phyloP scores from a whole-genome alignment of 2,329 filamentous ascomycete genomes.

The Lachnellula subtilissima region DNA sequence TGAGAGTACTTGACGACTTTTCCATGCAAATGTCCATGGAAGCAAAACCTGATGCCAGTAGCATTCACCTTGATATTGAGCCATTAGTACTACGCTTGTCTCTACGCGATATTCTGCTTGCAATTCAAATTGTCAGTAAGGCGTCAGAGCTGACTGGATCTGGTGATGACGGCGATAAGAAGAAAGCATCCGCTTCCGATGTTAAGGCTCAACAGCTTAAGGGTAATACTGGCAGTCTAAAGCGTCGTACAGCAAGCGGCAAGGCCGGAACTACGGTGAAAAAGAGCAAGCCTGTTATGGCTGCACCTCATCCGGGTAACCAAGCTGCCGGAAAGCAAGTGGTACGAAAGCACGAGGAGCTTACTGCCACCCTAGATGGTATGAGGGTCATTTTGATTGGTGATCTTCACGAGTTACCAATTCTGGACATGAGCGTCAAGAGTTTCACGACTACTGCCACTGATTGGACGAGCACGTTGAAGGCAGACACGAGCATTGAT shows the following conservation, averaged over 20 bases:
- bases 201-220: slow-evolving; percentile 51
- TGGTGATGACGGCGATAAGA: slow-evolving; percentile 46
- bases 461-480: slow-evolving; percentile 87
- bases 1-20: slow-evolving; percentile 95
- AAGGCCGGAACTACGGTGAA: slow-evolving; percentile 50
- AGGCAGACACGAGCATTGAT: slow-evolving; percentile 83
- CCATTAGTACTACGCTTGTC: slow-evolving; percentile 87
- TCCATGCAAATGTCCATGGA: slow-evolving; percentile 88
- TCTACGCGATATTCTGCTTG: slow-evolving; percentile 88
- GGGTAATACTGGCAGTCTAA: slow-evolving; percentile 35
- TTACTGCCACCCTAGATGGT: slow-evolving; percentile 82
- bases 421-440: slow-evolving; percentile 90
- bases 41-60: slow-evolving; percentile 59
- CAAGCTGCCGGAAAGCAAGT: slow-evolving; percentile 38
- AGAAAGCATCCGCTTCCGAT: slow-evolving; percentile 38
- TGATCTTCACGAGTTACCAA: slow-evolving; percentile 89
- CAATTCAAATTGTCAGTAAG: slow-evolving; percentile 85
- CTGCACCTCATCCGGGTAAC: slow-evolving; percentile 32
- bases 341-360: slow-evolving; percentile 60
- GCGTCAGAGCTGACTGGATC: slow-evolving; percentile 79
- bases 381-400: slow-evolving; percentile 91
- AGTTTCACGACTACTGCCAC: slow-evolving; percentile 78
- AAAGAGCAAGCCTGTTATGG: slow-evolving; percentile 37
- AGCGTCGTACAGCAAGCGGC: slow-evolving; percentile 53
- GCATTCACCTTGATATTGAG: slow-evolving; percentile 82